Percentiles rank a stretch among this genome's conserved stretches.
Conservation (phyloP, 768 basidiomycete species). For the Sporobolomyces phaffii region DNA sequence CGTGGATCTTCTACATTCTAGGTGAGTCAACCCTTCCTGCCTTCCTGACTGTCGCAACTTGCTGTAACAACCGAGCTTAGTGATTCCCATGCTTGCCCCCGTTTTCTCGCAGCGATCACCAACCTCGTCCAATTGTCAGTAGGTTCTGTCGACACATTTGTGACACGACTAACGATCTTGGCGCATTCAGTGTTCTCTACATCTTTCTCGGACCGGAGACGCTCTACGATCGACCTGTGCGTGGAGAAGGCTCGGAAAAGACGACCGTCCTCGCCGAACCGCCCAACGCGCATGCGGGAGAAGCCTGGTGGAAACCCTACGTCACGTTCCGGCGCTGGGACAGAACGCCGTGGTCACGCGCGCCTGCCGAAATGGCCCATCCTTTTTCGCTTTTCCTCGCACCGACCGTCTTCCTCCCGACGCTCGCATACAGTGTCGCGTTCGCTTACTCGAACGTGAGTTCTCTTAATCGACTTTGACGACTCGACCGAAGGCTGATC, state of each 20-base stretch:
- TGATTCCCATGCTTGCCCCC: not conserved
- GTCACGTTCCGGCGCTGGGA: slow-evolving; percentile 20
- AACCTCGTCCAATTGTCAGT: slow-evolving; percentile 21
- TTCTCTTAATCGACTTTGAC: too few relatives aligned
- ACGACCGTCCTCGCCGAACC: not conserved
- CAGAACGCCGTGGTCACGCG: slow-evolving; percentile 10
- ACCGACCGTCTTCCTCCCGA: slow-evolving; percentile 23
- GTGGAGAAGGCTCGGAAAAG: not conserved
- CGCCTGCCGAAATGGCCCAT: slow-evolving; percentile 15
- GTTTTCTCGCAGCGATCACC: slow-evolving; percentile 6
- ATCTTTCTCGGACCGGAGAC: slow-evolving; percentile 33
- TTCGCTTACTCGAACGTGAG: slow-evolving; percentile 31
- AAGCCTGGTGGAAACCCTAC: slow-evolving; percentile 24
- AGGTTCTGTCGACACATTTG: not conserved
- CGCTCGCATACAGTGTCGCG: slow-evolving; percentile 16
- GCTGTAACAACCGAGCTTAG: not conserved
- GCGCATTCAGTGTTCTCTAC: slow-evolving; percentile 9
- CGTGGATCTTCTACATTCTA: slow-evolving; percentile 26
- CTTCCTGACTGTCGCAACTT: too few relatives aligned
- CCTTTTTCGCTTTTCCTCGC: slow-evolving; percentile 11
- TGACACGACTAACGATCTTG: not conserved
- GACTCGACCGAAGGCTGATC: too few relatives aligned
- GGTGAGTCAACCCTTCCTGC: not conserved
- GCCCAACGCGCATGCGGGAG: not conserved
- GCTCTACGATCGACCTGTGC: slow-evolving; percentile 24